Base-by-base conservation (phyloP, 108 stramenopile species). In the Thalassiosira profunda region DNA sequence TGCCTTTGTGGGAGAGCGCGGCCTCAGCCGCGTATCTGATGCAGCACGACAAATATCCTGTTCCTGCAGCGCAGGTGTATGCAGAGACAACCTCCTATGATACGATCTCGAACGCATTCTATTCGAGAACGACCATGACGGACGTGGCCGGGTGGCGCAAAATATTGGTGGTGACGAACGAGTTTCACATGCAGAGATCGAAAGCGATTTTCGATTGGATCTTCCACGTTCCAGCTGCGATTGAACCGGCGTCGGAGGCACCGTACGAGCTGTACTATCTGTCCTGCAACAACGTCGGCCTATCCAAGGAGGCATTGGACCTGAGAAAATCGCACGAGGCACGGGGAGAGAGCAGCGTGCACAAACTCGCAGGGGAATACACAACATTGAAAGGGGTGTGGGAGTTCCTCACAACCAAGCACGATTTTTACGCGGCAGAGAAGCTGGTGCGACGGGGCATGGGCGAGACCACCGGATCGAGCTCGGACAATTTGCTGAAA, bases 191-290 rank as follows among this genome's bases (percentile, higher is more conserved):
- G 68, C 58, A 67, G 0, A 86, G 93, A 29, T 80, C 86, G 24
- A 78, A 75, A 52, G 85, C 79, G 6, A 95, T 95, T 48, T 95
- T 95, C 52, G 87, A 92, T 65, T 95, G 93, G 93, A 84, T 95
- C 49, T 91, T 87, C 68, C 54, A 67, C 57, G 49, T 80, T 12
- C 54, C 58, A 58, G 53, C 35, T 25, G 47, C 49, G 41, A 40
- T 8, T 29, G 28, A 15, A 28, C 6, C n/a, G 58, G 56, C 26
- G 35, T 8, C 6, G 3, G 43, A 56, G 47, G 46, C 65, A 64
- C 42, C 41, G 11, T 95, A 95, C 59, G 70, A 87, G 35, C 57
- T 95, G 51, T 74, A 70, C 49, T 95, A 87, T 45, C 72, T 95
- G 10, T 49, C 83, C 34, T 86, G 84, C 37, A 79, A 80, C 24